Percentiles rank a stretch among this genome's conserved stretches.
These are phyloP conservation scores for Myxozyma vanderwaltii DNA, from an alignment of 805 yeast species.

Conservation along the genomic window DNA sequence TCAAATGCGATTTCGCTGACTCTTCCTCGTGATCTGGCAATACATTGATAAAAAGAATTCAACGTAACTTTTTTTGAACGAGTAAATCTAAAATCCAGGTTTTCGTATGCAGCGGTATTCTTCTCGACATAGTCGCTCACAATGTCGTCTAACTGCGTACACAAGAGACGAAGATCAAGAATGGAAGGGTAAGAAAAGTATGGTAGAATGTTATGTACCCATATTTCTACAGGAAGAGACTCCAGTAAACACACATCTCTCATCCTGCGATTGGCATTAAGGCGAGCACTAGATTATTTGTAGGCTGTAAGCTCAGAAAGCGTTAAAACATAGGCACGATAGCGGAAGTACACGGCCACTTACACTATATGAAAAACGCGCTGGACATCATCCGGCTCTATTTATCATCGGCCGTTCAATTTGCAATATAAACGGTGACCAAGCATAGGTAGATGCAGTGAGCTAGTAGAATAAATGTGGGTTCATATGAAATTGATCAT, in stretches of 20 bases:
- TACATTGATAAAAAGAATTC: conserved; percentile 1
- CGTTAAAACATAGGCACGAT: background rate
- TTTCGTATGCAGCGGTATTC: background rate
- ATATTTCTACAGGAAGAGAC: conserved; percentile 6
- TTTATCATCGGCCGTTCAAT: no score
- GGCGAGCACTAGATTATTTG: background rate
- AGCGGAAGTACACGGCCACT: background rate
- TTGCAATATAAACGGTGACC: no score
- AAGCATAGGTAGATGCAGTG: no score
- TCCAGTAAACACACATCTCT: background rate
- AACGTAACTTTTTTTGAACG: background rate
- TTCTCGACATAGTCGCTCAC: conserved; percentile 4
- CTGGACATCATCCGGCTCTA: no score
- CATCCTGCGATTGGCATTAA: background rate
- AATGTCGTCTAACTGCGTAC: background rate
- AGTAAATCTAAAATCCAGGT: background rate
- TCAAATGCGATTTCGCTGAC: background rate
- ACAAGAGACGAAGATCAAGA: background rate
- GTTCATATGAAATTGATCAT: no score
- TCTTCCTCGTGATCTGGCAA: conserved; percentile 1
- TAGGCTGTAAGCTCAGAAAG: background rate
- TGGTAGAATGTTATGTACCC: conserved; percentile 8
- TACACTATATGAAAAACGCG: no score
- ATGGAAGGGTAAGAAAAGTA: conserved; percentile 2
- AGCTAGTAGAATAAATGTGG: no score